Conservation (phyloP, 768 basidiomycete genomes). For the Exidia glandulosa region DNA sequence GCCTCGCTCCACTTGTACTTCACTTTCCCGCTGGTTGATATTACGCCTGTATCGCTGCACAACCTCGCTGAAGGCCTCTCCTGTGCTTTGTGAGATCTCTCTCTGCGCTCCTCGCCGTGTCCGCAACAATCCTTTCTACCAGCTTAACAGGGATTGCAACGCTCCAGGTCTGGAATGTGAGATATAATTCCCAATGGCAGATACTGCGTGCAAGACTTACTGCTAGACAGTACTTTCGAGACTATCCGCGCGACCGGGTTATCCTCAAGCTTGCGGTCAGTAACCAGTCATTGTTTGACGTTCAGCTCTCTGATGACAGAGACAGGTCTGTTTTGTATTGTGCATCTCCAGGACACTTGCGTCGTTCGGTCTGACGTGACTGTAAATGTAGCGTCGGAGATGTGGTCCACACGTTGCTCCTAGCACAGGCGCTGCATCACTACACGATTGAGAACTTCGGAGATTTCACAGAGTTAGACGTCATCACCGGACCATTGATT, state of each 20-base stretch:
- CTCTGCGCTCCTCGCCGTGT: no score
- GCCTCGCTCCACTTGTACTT: no score
- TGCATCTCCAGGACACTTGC: no score
- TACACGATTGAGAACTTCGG: background rate
- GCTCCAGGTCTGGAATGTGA: background rate
- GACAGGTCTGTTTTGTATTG: background rate
- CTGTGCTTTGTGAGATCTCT: no score
- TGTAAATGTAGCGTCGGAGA: background rate
- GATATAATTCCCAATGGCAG: background rate
- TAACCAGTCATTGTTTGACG: no score
- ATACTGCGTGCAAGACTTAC: no score
- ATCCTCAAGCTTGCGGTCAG: background rate
- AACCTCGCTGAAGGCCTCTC: no score
- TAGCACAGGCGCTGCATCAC: background rate
- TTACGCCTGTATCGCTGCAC: no score
- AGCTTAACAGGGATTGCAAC: background rate
- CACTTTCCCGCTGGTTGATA: no score
- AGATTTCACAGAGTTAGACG: background rate
- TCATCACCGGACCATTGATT: background rate
- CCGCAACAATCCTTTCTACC: no score
- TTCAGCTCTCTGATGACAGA: background rate
- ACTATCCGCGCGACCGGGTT: background rate
- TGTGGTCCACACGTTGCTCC: background rate
- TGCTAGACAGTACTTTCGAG: background rate
- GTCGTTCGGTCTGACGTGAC: no score